Base-by-base conservation (phyloP, 2,329 filamentous ascomycete species). In the Monilinia polystroma region DNA sequence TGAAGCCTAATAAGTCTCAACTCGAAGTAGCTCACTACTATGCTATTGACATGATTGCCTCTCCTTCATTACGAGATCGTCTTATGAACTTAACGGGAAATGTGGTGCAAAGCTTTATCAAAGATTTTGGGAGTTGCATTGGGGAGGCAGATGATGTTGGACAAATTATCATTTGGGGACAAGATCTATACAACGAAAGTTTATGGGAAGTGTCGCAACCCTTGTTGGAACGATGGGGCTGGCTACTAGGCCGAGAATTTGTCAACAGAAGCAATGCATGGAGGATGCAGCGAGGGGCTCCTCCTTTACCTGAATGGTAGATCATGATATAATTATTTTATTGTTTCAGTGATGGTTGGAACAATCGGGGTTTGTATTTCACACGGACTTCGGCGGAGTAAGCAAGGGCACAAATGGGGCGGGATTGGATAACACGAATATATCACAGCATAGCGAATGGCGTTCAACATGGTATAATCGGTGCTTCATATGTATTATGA, bases 121-220 rank as follows among this genome's bases (percentile, higher is more conserved):
- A 70, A 20, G 77, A 80, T 41, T 75, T 78, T 16, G 78, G 79
- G 38, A 77, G 76, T 18, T 74, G 75, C 55, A 75, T 73, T 14
- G 75, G 74, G 32, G 76, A 78, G 14, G 72, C 74, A 18, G 76
- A 79, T 64, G 78, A 79, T 58, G 70, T 73, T 8, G 77, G 76
- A 10, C 79, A 80, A 64, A 67, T 80, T 63, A 79, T 74, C n/a
- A 77, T 80, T 56, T 80, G 79, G 79, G 79, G 79, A 35, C 77
- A 79, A 32, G 77, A 80, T 68, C 75, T 78, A 52, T 70, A 79
- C 7, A 79, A 79, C 66, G 79, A 80, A 63, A 74, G 78, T 66
- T 77, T 77, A 5, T 81, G 79, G 79, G 79, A 81, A 67, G 78
- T 80, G 58, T 80, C 78, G n/a, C 74, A 76, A 32, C 68, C 71